Base-by-base conservation (phyloP, 1,284 basidiomycete species). In the Leucoagaricus sp. region DNA sequence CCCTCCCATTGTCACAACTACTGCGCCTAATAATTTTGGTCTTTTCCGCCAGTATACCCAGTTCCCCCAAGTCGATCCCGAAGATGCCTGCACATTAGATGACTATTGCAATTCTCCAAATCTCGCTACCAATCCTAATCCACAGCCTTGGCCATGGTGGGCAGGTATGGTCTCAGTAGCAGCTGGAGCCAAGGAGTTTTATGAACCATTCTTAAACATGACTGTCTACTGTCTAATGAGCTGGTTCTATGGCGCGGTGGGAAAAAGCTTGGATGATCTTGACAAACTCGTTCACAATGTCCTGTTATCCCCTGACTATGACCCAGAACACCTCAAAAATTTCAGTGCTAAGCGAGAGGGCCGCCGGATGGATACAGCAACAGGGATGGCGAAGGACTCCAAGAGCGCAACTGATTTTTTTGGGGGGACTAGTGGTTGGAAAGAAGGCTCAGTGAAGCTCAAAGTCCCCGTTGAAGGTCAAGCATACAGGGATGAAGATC, bases 281-380 rank as follows among this genome's bases (percentile, higher is more conserved):
- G 58, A 72, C 46, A 21, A 33, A 0, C 61, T 75, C 1, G 65
- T 72, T 0, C 28, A 69, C 17, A 57, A 65, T 40, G 67, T 73
- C 2, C 31, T 72, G 26, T 52, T 65, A 1, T 40, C 51, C n/a
- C 47, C 58, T 0, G 65, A 67, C 19, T 72, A 69, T 46, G 34
- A 64, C 9, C 42, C 25, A 6, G 33, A 58, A 12, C 55, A 69
- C 26, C 52, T 70, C 10, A 17, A 33, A 2, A 57, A 57, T 1
- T 70, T 69, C 46, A 51, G 12, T 46, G 52, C 2, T 61, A n/a
- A 38, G 36, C 4, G 17, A 38, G 36, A 38, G 17, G 36, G 36
- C 4, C 12, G 17, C 4, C 36, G 13, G 4, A 13, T 38, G 6
- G 36, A 38, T 38, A n/a, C 4, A n/a, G 36, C 12, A n/a, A 38